Conservation (phyloP, 1,284 basidiomycete species). For the Pyrrhoderma lamaoense region DNA sequence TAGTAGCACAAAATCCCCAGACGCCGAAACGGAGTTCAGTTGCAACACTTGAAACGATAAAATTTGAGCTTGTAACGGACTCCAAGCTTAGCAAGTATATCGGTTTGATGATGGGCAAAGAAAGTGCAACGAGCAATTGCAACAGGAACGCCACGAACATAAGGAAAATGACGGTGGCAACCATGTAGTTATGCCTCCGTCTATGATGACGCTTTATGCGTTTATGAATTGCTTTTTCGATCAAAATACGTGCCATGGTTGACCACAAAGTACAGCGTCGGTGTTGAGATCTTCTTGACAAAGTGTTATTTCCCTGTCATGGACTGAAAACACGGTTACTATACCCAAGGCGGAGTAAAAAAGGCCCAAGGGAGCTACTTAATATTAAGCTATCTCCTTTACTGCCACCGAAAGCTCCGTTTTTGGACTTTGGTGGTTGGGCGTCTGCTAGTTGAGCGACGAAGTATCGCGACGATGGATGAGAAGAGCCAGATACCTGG, state of each 20-base stretch:
- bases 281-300: neutral
- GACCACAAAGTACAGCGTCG: neutral
- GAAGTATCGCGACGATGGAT: no score
- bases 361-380: no score
- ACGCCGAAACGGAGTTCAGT: slow-evolving; percentile 63
- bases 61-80: slow-evolving; percentile 29
- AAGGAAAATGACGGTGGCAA: slow-evolving; percentile 39
- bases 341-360: no score
- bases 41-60: slow-evolving; percentile 43
- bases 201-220: slow-evolving; percentile 13
- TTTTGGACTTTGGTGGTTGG: no score
- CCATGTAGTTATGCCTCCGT: slow-evolving; percentile 10
- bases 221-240: neutral
- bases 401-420: no score
- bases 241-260: neutral
- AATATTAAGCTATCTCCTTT: no score
- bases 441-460: no score
- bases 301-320: no score
- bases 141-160: slow-evolving; percentile 57
- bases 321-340: no score
- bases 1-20: slow-evolving; percentile 64
- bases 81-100: slow-evolving; percentile 60
- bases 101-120: slow-evolving; percentile 63
- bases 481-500: no score
- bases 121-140: slow-evolving; percentile 65